Conservation (phyloP, 73 alveolate species). For the Stentor coeruleus region DNA sequence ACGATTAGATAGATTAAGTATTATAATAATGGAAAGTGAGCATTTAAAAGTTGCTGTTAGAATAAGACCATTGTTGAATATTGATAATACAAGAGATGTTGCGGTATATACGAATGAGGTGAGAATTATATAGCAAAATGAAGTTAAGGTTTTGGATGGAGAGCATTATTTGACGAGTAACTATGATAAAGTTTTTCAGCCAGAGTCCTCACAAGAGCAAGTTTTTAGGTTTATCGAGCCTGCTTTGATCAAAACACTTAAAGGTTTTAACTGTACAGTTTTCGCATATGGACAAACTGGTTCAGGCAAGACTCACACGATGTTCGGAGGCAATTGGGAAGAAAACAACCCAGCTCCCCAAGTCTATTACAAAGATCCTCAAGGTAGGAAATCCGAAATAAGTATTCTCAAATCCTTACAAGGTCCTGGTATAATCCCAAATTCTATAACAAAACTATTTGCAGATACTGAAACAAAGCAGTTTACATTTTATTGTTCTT, state of each 20-base stretch:
- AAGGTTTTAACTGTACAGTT: constrained; percentile 86
- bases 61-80: too few relatives aligned
- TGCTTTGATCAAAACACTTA: constrained; percentile 24
- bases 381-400: not conserved
- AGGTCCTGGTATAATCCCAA: not conserved
- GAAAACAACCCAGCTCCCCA: constrained; percentile 7
- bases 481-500: constrained; percentile 39
- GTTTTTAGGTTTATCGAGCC: not conserved
- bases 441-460: constrained; percentile 21
- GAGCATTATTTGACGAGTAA: not conserved
- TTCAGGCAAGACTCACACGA: constrained; percentile 56
- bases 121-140: too few relatives aligned
- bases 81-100: too few relatives aligned
- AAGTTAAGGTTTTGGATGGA: too few relatives aligned
- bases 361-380: not conserved
- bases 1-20: too few relatives aligned
- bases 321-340: constrained; percentile 63
- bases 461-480: constrained; percentile 15
- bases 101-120: too few relatives aligned
- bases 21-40: too few relatives aligned
- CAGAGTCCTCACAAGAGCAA: constrained; percentile 6
- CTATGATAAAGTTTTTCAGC: not conserved
- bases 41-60: too few relatives aligned
- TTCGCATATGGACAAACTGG: constrained; percentile 95
- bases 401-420: not conserved